These are phyloP conservation scores for Pythium sp. DNA, from an alignment of 352 stramenopile species.

Conservation along the genomic window DNA sequence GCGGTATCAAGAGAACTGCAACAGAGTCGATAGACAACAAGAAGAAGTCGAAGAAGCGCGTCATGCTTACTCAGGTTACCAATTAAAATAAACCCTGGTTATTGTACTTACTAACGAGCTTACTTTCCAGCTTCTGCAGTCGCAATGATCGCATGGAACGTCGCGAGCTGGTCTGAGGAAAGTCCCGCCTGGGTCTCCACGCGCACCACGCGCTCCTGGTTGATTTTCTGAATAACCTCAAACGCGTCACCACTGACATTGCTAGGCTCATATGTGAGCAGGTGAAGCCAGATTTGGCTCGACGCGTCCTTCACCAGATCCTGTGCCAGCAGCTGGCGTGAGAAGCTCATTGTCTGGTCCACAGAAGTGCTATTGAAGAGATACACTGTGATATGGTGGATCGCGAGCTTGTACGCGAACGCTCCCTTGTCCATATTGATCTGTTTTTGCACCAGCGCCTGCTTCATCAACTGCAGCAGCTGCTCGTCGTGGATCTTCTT, in stretches of 20 bases:
- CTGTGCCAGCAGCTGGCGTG: constrained; percentile 47
- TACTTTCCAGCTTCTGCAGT: background rate
- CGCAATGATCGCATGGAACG: constrained; percentile 26
- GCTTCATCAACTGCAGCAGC: constrained; percentile 45
- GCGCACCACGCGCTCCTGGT: constrained; percentile 11
- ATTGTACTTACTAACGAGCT: background rate
- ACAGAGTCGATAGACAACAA: background rate
- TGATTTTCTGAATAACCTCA: background rate
- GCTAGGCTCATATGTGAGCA: constrained; percentile 47
- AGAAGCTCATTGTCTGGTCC: constrained; percentile 29
- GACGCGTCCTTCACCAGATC: constrained; percentile 31
- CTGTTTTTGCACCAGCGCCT: constrained; percentile 35
- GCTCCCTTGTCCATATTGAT: constrained; percentile 31
- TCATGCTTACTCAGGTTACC: constrained; percentile 5
- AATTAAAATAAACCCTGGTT: background rate
- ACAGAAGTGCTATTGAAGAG: constrained; percentile 26
- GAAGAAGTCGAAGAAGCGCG: constrained; percentile 6
- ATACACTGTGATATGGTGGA: constrained; percentile 60
- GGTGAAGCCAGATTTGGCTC: constrained; percentile 39
- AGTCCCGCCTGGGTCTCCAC: constrained; percentile 29
- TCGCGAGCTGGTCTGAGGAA: constrained; percentile 22
- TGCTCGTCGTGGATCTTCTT: constrained; percentile 33
- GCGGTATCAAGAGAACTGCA: background rate
- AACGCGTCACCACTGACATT: background rate
- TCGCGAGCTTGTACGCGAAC: constrained; percentile 59